These are phyloP conservation scores for Exophiala xenobiotica DNA, from an alignment of 2,329 filamentous ascomycete genomes.

Conservation along the genomic window DNA sequence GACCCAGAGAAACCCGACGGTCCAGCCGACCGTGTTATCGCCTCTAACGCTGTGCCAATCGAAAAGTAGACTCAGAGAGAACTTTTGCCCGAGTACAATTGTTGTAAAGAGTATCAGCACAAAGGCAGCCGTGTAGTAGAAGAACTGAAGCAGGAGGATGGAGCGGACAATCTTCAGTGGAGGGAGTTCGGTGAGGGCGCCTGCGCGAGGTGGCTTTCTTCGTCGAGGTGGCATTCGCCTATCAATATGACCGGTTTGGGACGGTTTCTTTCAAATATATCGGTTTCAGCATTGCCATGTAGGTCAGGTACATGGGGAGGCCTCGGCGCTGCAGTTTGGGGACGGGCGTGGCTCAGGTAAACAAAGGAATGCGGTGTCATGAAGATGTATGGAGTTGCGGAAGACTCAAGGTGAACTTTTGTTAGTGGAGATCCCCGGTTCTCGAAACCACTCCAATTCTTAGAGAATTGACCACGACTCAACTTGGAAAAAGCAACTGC, in stretches of 20 bases:
- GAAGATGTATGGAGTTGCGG: too few relatives aligned
- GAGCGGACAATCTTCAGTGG: slow-evolving; percentile 66
- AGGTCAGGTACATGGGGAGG: too few relatives aligned
- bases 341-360: too few relatives aligned
- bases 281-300: not conserved
- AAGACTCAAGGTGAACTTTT: too few relatives aligned
- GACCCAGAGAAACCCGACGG: slow-evolving; percentile 66
- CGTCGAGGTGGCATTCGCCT: slow-evolving; percentile 52
- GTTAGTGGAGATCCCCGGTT: too few relatives aligned
- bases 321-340: too few relatives aligned
- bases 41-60: slow-evolving; percentile 64
- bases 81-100: slow-evolving; percentile 61
- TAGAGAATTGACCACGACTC: too few relatives aligned
- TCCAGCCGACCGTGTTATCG: slow-evolving; percentile 70
- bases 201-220: slow-evolving; percentile 63
- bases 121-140: slow-evolving; percentile 63
- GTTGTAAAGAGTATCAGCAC: slow-evolving; percentile 67
- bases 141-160: slow-evolving; percentile 63
- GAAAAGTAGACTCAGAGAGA: slow-evolving; percentile 59
- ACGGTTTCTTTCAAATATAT: too few relatives aligned
- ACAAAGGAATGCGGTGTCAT: too few relatives aligned
- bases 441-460: too few relatives aligned
- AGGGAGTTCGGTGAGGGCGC: slow-evolving; percentile 65
- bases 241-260: slow-evolving; percentile 22
- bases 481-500: too few relatives aligned